phyloP scores from a whole-genome alignment of 306 rosid species.

The Quercus suber region DNA sequence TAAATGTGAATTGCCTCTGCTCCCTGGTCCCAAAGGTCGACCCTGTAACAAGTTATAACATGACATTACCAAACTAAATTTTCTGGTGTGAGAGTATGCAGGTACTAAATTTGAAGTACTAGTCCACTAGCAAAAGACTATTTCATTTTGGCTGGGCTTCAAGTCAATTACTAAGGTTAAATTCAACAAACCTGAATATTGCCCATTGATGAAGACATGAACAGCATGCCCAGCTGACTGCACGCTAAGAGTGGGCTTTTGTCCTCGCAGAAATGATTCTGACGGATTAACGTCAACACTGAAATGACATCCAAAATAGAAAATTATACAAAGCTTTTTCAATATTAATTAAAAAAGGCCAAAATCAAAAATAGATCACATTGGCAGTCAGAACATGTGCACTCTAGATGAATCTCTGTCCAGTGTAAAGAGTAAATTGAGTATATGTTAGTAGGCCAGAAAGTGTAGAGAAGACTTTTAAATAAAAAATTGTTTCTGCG shows the following conservation, averaged over 20 bases:
- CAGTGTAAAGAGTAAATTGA: neutral
- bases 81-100: neutral
- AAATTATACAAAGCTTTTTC: neutral
- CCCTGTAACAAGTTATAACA: constrained; percentile 43
- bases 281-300: constrained; percentile 75
- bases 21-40: constrained; percentile 78
- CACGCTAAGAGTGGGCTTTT: constrained; percentile 61
- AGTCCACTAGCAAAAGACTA: neutral
- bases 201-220: constrained; percentile 84
- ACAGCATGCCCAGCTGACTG: constrained; percentile 85
- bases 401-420: neutral
- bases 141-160: neutral
- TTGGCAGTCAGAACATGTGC: neutral
- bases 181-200: constrained; percentile 57
- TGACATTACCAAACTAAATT: constrained; percentile 17
- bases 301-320: constrained; percentile 23
- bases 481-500: neutral
- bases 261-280: constrained; percentile 67
- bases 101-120: neutral
- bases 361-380: neutral
- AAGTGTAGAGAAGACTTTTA: neutral
- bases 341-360: neutral
- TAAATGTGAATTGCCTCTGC: constrained; percentile 63
- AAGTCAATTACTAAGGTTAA: neutral
- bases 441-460: neutral